Percentiles rank a stretch among this genome's conserved stretches.
Conservation (phyloP, 140 eudicot genomes). For the Cichorium intybus region DNA sequence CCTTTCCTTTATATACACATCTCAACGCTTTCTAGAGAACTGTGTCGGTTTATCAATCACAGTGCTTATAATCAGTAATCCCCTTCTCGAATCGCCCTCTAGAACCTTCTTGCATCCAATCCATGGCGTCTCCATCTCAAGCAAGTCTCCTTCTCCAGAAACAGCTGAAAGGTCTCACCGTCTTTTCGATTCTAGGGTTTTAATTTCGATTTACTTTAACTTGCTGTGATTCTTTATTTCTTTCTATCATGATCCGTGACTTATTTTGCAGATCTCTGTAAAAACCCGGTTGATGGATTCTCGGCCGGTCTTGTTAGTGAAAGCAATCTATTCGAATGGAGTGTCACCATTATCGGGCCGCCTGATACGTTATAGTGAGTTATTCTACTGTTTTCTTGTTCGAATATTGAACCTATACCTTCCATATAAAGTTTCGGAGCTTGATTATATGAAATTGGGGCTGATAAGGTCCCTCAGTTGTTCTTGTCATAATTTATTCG, state of each 20-base stretch:
- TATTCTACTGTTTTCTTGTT: not conserved
- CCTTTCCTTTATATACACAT: conserved; percentile 1
- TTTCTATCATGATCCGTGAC: not conserved
- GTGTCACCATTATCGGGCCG: conserved; percentile 56
- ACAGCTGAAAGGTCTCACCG: conserved; percentile 53
- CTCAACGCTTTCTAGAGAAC: not conserved
- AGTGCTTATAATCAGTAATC: not conserved
- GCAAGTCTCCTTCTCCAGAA: conserved; percentile 59
- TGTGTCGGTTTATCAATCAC: conserved; percentile 1
- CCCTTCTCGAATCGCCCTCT: conserved; percentile 6
- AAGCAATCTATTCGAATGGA: conserved; percentile 61
- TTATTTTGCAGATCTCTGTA: conserved; percentile 41
- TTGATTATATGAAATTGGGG: conserved; percentile 2
- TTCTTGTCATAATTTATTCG: not conserved
- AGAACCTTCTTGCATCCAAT: not conserved
- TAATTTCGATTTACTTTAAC: not conserved
- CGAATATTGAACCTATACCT: not conserved
- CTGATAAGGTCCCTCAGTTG: not conserved
- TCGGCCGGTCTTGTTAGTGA: conserved; percentile 57
- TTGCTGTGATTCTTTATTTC: not conserved
- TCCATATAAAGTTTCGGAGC: not conserved
- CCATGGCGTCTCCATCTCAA: conserved; percentile 46
- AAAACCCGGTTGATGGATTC: conserved; percentile 55
- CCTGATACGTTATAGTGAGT: conserved; percentile 57
- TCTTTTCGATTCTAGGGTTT: conserved; percentile 6